Conservation (phyloP, 805 yeast genomes). For the Candida tibetensis region DNA sequence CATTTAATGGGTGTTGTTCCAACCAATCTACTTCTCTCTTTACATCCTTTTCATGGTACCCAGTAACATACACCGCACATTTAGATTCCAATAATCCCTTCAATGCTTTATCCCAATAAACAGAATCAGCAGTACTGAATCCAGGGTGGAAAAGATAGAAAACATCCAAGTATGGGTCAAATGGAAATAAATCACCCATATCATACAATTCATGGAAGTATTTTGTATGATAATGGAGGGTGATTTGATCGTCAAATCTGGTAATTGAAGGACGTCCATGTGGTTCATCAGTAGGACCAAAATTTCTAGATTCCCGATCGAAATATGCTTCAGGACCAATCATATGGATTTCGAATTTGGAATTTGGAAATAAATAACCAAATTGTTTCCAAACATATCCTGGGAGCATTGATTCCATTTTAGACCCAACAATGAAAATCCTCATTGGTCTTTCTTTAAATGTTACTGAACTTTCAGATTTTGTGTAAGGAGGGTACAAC, state of each 20-base stretch:
- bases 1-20: slow-evolving; percentile 51
- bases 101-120: slow-evolving; percentile 80
- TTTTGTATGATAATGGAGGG: slow-evolving; percentile 80
- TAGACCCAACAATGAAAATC: slow-evolving; percentile 84
- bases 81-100: slow-evolving; percentile 89
- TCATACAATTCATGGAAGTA: slow-evolving; percentile 90
- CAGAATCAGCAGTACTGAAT: slow-evolving; percentile 75
- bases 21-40: slow-evolving; percentile 72
- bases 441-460: slow-evolving; percentile 87
- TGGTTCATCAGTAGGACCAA: slow-evolving; percentile 50
- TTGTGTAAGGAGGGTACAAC: slow-evolving; percentile 62
- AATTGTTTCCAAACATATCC: slow-evolving; percentile 95
- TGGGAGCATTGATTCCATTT: slow-evolving; percentile 91
- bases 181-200: slow-evolving; percentile 93
- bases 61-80: slow-evolving; percentile 88
- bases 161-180: slow-evolving; percentile 92
- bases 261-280: slow-evolving; percentile 63
- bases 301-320: slow-evolving; percentile 64
- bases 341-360: slow-evolving; percentile 81
- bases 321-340: slow-evolving; percentile 90
- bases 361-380: slow-evolving; percentile 78
- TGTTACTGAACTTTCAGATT: slow-evolving; percentile 43
- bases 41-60: slow-evolving; percentile 76
- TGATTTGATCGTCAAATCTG: slow-evolving; percentile 69
- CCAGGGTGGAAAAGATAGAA: slow-evolving; percentile 97